phyloP scores from a whole-genome alignment of 202 grass and related monocot genomes.

The Brachypodium distachyon region DNA sequence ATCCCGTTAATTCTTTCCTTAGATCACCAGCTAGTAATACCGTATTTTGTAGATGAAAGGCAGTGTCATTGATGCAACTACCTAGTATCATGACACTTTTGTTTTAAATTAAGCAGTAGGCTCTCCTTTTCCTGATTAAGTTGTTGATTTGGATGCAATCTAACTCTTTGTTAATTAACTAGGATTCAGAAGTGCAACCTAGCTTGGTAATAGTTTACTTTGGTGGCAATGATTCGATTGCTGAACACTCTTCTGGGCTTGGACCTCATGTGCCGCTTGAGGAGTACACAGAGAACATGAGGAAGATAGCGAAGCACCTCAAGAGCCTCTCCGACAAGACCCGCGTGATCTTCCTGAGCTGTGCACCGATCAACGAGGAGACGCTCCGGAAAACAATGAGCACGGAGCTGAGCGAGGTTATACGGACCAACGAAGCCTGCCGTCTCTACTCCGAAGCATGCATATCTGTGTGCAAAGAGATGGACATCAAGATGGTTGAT shows the following conservation, averaged over 20 bases:
- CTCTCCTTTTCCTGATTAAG: background rate
- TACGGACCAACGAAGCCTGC: slow-evolving; percentile 63
- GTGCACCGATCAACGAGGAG: slow-evolving; percentile 84
- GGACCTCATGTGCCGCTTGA: slow-evolving; percentile 82
- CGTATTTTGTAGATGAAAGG: too few relatives aligned
- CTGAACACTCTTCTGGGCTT: slow-evolving; percentile 53
- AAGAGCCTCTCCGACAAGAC: slow-evolving; percentile 69
- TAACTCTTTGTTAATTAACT: slow-evolving; percentile 1
- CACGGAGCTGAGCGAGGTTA: slow-evolving; percentile 45
- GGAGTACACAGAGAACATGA: slow-evolving; percentile 80
- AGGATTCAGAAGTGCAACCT: slow-evolving; percentile 27
- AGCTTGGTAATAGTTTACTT: slow-evolving; percentile 90
- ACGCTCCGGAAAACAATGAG: slow-evolving; percentile 40
- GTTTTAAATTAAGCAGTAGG: background rate
- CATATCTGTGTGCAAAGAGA: slow-evolving; percentile 56
- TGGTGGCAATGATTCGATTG: slow-evolving; percentile 89
- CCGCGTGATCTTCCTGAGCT: slow-evolving; percentile 74
- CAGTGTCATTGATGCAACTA: too few relatives aligned
- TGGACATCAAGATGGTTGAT: slow-evolving; percentile 78
- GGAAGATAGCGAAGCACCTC: slow-evolving; percentile 70
- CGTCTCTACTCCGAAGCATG: slow-evolving; percentile 74
- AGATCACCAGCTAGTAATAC: background rate
- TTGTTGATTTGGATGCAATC: background rate
- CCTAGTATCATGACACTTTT: too few relatives aligned
- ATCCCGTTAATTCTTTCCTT: background rate